Base-by-base conservation (phyloP, 495 filamentous ascomycete species). In the Penicillium salamii region DNA sequence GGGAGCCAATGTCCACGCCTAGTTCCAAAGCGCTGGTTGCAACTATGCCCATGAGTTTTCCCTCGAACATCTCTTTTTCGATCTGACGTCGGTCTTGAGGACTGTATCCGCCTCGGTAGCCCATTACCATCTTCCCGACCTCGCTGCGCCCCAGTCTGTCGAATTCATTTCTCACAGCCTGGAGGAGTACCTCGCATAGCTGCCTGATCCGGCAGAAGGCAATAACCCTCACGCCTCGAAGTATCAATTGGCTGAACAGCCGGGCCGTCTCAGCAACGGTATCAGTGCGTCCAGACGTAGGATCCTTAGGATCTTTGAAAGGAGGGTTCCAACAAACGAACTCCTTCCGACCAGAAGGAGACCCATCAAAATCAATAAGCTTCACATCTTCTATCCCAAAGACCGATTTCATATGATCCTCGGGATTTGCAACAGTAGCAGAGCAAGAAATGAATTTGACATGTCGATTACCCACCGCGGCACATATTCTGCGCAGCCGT, bases 291-390 rank as follows among this genome's bases (percentile, higher is more conserved):
- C 92, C 92, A 48, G 88, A 93, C 0, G 87, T 80, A 9, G 91
- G 90, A 65, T 97, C 93, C 7, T 74, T 72, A 1, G 91, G 89
- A 59, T 96, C 93, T 71, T 89, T 96, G 71, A 85, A 96, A 2
- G 93, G 95, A 1, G 95, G 96, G 54, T 97, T 97, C 93, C 93
- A 99, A 69, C 90, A 96, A 7, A 99, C 67, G 48, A 97, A 97
- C 62, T 96, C 91, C 59, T 99, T 99, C 20, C 90, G 77, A 6
- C 93, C 93, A 9, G 89, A 89, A 1, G 93, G 95, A 3, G 91
- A 96, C 2, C 93, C 93, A 59, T 97, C 93, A 65, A 89, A 90
- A 69, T 96, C 90, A 2, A 88, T 83, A 31, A 97, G 61, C 48
- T 77, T 79, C 7, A 96, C 87, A 24, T 82, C 69, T 18, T 91